Conservation (phyloP, 176 grass and related monocot genomes). For the Panicum miliaceum region DNA sequence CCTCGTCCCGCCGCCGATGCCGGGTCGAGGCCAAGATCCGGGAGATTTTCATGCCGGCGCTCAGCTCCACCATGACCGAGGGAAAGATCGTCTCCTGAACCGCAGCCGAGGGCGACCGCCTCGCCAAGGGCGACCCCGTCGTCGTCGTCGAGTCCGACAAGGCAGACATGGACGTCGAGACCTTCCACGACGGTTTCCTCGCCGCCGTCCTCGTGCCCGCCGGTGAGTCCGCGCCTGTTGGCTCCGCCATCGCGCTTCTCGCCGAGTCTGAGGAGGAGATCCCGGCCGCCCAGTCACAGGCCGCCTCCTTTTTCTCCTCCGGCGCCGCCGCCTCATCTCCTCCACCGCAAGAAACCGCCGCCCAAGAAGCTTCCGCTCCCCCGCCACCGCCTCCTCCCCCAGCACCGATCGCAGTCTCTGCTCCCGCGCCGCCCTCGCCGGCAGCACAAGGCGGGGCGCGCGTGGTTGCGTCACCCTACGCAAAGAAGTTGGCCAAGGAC, state of each 20-base stretch:
- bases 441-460: conserved; percentile 72
- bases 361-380: conserved; percentile 28
- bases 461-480: conserved; percentile 88
- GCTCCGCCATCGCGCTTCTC: conserved; percentile 94
- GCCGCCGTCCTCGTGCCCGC: conserved; percentile 85
- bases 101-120: conserved; percentile 83
- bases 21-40: conserved; percentile 91
- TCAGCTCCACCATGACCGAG: conserved; percentile 99
- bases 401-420: conserved; percentile 35
- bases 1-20: conserved; percentile 38
- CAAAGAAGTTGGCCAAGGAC: conserved; percentile 95
- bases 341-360: conserved; percentile 44
- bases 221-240: conserved; percentile 80
- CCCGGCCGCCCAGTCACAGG: conserved; percentile 68
- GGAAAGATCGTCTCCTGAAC: conserved; percentile 95
- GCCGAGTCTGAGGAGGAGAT: conserved; percentile 94
- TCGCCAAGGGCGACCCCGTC: conserved; percentile 88
- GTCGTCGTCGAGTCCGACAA: conserved; percentile 99
- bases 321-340: conserved; percentile 30
- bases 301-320: conserved; percentile 51
- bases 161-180: conserved; percentile 99
- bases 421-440: conserved; percentile 50
- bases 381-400: conserved; percentile 37
- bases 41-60: conserved; percentile 99
- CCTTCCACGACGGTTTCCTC: conserved; percentile 90